Conservation (phyloP, 176 grass and related monocot genomes). For the Phragmites australis region DNA sequence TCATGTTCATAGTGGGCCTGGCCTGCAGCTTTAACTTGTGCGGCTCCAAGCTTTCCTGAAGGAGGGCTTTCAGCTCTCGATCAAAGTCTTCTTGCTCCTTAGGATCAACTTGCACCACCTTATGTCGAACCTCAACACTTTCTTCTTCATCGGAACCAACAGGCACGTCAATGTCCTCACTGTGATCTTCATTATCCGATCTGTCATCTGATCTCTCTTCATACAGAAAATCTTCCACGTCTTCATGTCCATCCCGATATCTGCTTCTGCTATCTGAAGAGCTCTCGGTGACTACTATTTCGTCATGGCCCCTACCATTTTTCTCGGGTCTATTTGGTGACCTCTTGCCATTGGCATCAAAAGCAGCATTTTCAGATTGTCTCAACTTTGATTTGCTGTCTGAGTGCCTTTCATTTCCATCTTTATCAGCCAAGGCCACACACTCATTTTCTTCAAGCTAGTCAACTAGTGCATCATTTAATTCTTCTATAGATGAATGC, state of each 20-base stretch:
- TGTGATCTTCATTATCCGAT: slow-evolving; percentile 47
- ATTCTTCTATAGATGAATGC: slow-evolving; percentile 63
- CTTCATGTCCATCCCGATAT: slow-evolving; percentile 39
- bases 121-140: slow-evolving; percentile 54
- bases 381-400: slow-evolving; percentile 27
- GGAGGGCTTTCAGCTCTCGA: slow-evolving; percentile 61
- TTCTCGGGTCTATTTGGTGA: slow-evolving; percentile 39
- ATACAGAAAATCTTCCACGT: slow-evolving; percentile 47
- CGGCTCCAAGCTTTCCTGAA: slow-evolving; percentile 79
- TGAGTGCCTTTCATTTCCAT: slow-evolving; percentile 21
- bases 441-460: slow-evolving; percentile 74
- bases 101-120: slow-evolving; percentile 57
- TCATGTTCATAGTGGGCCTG: slow-evolving; percentile 64
- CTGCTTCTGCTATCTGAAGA: slow-evolving; percentile 58
- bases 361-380: slow-evolving; percentile 33
- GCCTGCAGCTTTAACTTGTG: slow-evolving; percentile 59
- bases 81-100: slow-evolving; percentile 79
- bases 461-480: slow-evolving; percentile 61
- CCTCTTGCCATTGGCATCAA: slow-evolving; percentile 39
- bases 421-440: slow-evolving; percentile 27
- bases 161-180: slow-evolving; percentile 35
- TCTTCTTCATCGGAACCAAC: slow-evolving; percentile 70
- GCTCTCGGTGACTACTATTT: slow-evolving; percentile 50
- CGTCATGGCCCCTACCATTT: slow-evolving; percentile 45
- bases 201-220: slow-evolving; percentile 55